Evolutionary conservation across 306 rosid species (phyloP).

Genomic region (Datisca glomerata): DNA sequence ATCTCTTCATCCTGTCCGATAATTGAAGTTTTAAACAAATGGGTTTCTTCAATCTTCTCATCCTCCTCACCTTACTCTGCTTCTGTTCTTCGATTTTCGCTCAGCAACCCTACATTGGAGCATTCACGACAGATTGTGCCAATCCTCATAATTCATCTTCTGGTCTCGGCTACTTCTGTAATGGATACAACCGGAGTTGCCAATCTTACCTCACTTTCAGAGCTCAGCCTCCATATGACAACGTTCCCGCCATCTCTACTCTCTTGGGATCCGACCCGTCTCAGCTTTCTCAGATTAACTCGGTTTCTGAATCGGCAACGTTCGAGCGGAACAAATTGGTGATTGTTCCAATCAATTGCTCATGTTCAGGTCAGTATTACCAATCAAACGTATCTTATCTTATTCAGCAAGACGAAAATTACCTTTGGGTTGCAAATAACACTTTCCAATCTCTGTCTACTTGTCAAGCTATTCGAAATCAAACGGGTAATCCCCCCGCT

Average conservation of each 20-base stretch:
- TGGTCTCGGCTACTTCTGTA: conserved; percentile 56
- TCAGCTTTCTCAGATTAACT: conserved; percentile 37
- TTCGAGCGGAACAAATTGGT: conserved; percentile 41
- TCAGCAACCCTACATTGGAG: conserved; percentile 68
- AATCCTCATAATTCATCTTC: conserved; percentile 27
- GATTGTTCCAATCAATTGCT: conserved; percentile 60
- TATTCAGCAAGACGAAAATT: conserved; percentile 18
- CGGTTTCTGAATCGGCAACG: conserved; percentile 29
- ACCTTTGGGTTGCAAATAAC: conserved; percentile 25
- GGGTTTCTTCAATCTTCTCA: conserved; percentile 17
- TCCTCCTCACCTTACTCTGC: conserved; percentile 13
- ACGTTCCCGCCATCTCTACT: conserved; percentile 48
- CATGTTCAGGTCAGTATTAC: conserved; percentile 55
- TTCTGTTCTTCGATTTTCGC: conserved; percentile 21
- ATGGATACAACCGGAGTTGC: conserved; percentile 50
- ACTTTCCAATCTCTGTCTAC: conserved; percentile 68
- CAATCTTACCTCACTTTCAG: conserved; percentile 70
- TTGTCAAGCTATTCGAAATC: conserved; percentile 51
- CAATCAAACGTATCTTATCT: conserved; percentile 50
- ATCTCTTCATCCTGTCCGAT: neutral
- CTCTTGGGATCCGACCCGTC: conserved; percentile 46
- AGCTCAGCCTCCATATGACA: conserved; percentile 45
- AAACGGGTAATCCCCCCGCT: conserved; percentile 17
- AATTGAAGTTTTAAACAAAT: conserved; percentile 9
- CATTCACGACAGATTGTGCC: conserved; percentile 31